Conservation (phyloP, 805 yeast genomes). For the Kuraishia molischiana region DNA sequence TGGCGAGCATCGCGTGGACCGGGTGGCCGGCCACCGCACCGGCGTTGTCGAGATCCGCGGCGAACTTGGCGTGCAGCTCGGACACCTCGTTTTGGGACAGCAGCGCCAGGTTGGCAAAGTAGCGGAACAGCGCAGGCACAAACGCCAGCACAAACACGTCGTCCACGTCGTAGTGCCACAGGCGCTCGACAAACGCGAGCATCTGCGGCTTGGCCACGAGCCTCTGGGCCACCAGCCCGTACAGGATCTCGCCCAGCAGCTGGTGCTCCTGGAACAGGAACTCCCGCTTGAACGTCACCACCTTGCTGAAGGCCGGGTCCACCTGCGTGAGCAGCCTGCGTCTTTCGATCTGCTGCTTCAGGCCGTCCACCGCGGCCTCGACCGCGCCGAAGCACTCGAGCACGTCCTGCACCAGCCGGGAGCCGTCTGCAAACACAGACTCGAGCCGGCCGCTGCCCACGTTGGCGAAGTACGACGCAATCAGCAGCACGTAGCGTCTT, state of each 20-base stretch:
- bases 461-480: slow-evolving; percentile 33
- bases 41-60: slow-evolving; percentile 25
- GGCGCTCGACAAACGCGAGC: slow-evolving; percentile 30
- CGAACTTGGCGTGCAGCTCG: slow-evolving; percentile 24
- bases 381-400: slow-evolving; percentile 47
- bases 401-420: slow-evolving; percentile 11
- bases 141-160: slow-evolving; percentile 59
- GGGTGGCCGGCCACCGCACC: slow-evolving; percentile 37
- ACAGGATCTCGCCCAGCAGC: slow-evolving; percentile 53
- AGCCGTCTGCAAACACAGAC: not conserved
- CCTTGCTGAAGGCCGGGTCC: slow-evolving; percentile 33
- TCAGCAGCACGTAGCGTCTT: slow-evolving; percentile 64
- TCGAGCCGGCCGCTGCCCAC: slow-evolving; percentile 4
- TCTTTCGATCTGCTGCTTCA: slow-evolving; percentile 43
- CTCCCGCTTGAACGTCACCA: slow-evolving; percentile 48
- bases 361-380: slow-evolving; percentile 43
- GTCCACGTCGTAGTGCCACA: slow-evolving; percentile 40
- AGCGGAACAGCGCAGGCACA: slow-evolving; percentile 46
- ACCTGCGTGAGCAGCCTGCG: slow-evolving; percentile 43
- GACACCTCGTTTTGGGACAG: slow-evolving; percentile 27
- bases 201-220: slow-evolving; percentile 23
- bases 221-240: slow-evolving; percentile 34
- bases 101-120: slow-evolving; percentile 27
- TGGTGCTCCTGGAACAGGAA: slow-evolving; percentile 64
- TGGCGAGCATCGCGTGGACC: slow-evolving; percentile 34